phyloP scores from a whole-genome alignment of 2,329 filamentous ascomycete genomes.

The Clonostachys rhizophaga region DNA sequence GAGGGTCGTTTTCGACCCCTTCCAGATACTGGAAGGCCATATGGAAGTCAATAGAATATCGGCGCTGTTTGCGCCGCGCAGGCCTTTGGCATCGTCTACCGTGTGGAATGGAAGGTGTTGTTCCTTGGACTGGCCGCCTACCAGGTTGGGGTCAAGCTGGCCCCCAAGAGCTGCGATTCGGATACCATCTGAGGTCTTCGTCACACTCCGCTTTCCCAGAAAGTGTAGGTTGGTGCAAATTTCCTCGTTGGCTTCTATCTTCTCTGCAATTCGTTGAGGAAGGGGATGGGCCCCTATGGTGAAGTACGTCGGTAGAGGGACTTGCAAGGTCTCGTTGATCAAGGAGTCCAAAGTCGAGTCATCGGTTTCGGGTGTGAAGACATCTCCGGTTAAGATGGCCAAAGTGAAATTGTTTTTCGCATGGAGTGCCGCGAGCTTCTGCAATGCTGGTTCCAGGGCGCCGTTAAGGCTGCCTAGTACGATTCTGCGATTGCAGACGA shows the following conservation, averaged over 20 bases:
- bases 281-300: constrained; percentile 71
- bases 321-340: constrained; percentile 63
- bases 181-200: constrained; percentile 86
- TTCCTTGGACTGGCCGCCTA: constrained; percentile 61
- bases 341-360: constrained; percentile 58
- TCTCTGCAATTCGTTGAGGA: constrained; percentile 65
- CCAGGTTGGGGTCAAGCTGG: constrained; percentile 54
- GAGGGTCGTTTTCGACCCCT: constrained; percentile 61
- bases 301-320: constrained; percentile 89
- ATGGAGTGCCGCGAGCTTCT: constrained; percentile 76
- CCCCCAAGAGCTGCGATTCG: constrained; percentile 86
- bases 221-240: constrained; percentile 90
- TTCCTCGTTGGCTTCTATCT: constrained; percentile 67
- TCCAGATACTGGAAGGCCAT: constrained; percentile 75
- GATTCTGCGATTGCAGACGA: constrained; percentile 43
- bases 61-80: constrained; percentile 71
- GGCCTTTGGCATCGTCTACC: constrained; percentile 67
- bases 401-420: constrained; percentile 85
- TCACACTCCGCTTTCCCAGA: constrained; percentile 79
- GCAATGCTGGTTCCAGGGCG: constrained; percentile 68
- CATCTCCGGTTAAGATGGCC: constrained; percentile 77
- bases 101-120: constrained; percentile 76
- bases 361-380: constrained; percentile 64
- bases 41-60: constrained; percentile 85
- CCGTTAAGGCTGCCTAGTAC: constrained; percentile 83